phyloP scores from a whole-genome alignment of 1,284 basidiomycete genomes.

The Clitocybe nebularis region DNA sequence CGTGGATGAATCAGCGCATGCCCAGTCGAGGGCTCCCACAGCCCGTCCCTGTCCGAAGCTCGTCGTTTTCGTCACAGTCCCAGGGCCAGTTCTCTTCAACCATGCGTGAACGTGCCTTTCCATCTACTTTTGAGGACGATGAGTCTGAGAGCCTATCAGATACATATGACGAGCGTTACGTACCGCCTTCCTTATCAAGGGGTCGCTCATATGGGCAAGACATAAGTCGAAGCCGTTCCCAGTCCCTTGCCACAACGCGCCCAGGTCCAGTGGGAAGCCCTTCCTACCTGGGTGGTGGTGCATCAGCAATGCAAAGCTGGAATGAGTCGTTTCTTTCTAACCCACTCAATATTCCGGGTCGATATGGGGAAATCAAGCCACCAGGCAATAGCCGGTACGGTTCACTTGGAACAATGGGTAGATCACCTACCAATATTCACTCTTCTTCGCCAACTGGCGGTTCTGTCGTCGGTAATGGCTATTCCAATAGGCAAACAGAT shows the following conservation, averaged over 20 bases:
- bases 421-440: conserved; percentile 46
- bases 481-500: conserved; percentile 49
- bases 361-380: conserved; percentile 58
- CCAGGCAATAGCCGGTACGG: conserved; percentile 62
- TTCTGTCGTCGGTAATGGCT: conserved; percentile 41
- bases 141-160: conserved; percentile 55
- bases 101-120: conserved; percentile 56
- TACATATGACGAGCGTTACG: conserved; percentile 51
- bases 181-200: conserved; percentile 38
- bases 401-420: conserved; percentile 51
- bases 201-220: conserved; percentile 57
- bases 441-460: conserved; percentile 39
- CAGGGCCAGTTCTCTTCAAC: conserved; percentile 53
- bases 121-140: conserved; percentile 53
- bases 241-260: conserved; percentile 65
- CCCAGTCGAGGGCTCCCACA: conserved; percentile 23
- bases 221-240: conserved; percentile 67
- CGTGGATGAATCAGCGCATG: conserved; percentile 43
- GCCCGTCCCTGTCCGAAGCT: conserved; percentile 42
- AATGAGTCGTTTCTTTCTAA: conserved; percentile 45
- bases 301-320: conserved; percentile 49
- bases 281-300: conserved; percentile 29
- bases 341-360: conserved; percentile 52
- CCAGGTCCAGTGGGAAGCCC: conserved; percentile 44
- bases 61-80: conserved; percentile 58